phyloP scores from a whole-genome alignment of 768 basidiomycete genomes.

The Russula ochroleuca region DNA sequence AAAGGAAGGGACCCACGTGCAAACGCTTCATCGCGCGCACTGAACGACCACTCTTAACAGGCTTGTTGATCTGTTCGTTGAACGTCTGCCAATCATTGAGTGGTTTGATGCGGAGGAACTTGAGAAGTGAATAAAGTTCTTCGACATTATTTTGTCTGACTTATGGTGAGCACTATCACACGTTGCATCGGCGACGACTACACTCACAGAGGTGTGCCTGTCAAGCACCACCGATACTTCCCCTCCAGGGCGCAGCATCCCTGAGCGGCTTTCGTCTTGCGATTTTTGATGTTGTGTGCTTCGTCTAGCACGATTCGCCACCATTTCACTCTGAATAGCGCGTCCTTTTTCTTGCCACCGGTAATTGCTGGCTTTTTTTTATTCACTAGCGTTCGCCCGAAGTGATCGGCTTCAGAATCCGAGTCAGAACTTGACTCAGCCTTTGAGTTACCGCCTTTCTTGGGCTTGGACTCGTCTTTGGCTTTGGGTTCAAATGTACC shows the following conservation, averaged over 20 bases:
- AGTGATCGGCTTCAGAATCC: slow-evolving; percentile 42
- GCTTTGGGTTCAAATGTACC: slow-evolving; percentile 45
- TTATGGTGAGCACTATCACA: background rate
- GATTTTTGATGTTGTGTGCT: slow-evolving; percentile 92
- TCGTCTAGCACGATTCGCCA: slow-evolving; percentile 90
- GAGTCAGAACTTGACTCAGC: slow-evolving; percentile 31
- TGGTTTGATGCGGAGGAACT: slow-evolving; percentile 82
- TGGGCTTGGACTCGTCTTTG: slow-evolving; percentile 53
- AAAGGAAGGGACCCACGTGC: slow-evolving; percentile 47
- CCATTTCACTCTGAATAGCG: slow-evolving; percentile 78
- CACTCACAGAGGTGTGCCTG: slow-evolving; percentile 70
- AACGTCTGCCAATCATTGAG: slow-evolving; percentile 77
- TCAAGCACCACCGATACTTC: slow-evolving; percentile 85
- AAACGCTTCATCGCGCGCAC: slow-evolving; percentile 76
- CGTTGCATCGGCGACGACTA: background rate
- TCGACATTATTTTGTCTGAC: slow-evolving; percentile 56
- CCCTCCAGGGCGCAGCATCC: slow-evolving; percentile 75
- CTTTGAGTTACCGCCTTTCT: slow-evolving; percentile 36
- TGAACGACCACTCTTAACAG: slow-evolving; percentile 66
- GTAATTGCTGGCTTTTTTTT: slow-evolving; percentile 42
- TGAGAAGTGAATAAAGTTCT: slow-evolving; percentile 84
- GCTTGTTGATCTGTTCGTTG: slow-evolving; percentile 71
- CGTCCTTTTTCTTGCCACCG: slow-evolving; percentile 49
- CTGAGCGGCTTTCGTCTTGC: slow-evolving; percentile 67
- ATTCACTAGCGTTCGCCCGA: slow-evolving; percentile 43